These are phyloP conservation scores for Amanita jacksonii DNA, from an alignment of 768 basidiomycete species.

Conservation along the genomic window DNA sequence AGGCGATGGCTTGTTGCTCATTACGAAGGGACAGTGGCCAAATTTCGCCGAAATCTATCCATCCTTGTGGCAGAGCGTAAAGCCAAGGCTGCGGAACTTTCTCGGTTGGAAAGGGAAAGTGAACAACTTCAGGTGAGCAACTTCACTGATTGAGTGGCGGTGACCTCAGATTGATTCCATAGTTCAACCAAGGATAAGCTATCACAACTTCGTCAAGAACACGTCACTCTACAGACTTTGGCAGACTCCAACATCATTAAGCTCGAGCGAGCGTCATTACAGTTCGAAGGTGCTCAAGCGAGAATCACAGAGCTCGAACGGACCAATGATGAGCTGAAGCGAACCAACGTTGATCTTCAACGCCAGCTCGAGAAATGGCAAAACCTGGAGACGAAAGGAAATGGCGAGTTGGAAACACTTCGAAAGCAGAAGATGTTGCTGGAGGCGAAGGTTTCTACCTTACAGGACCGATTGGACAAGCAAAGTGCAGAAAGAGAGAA, in stretches of 20 bases:
- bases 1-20: constrained; percentile 20
- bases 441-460: constrained; percentile 42
- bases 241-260: constrained; percentile 37
- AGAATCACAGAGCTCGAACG: constrained; percentile 46
- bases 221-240: constrained; percentile 38
- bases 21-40: constrained; percentile 20
- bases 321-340: constrained; percentile 47
- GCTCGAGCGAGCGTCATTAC: constrained; percentile 47
- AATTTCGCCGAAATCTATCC: constrained; percentile 20
- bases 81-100: constrained; percentile 29
- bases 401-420: constrained; percentile 43
- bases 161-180: constrained; percentile 2
- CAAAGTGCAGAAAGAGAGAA: constrained; percentile 25
- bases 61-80: constrained; percentile 28
- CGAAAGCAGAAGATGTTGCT: constrained; percentile 48
- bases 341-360: constrained; percentile 43
- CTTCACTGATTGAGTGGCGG: constrained; percentile 1
- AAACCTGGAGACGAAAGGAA: constrained; percentile 53
- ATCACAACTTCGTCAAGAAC: constrained; percentile 35
- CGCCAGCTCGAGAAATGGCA: constrained; percentile 66
- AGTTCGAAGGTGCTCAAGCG: constrained; percentile 47
- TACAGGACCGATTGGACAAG: constrained; percentile 29
- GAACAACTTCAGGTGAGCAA: constrained; percentile 35
- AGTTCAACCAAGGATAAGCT: constrained; percentile 24
- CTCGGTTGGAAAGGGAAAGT: constrained; percentile 30